Percentiles rank a stretch among this genome's conserved stretches.
Evolutionary conservation across 2,329 filamentous ascomycete genomes (phyloP).

Genomic region (Trichoderma sp.): DNA sequence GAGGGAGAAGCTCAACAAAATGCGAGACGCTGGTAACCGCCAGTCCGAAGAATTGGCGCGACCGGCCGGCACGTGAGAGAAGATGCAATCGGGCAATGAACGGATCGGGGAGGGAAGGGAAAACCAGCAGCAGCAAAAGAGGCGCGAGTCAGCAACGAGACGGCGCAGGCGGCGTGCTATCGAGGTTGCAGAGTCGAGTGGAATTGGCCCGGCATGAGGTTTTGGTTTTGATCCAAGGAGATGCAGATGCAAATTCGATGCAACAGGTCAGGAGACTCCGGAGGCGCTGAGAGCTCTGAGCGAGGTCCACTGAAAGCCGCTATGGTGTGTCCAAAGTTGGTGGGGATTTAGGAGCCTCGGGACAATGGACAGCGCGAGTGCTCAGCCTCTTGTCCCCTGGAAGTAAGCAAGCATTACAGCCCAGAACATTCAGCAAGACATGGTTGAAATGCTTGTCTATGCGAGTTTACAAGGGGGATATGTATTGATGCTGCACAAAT

Average conservation of each 20-base stretch:
- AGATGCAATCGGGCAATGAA: not conserved
- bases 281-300: slow-evolving; percentile 12
- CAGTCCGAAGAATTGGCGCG: slow-evolving; percentile 16
- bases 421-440: not conserved
- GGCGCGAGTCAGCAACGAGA: not conserved
- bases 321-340: not conserved
- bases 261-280: slow-evolving; percentile 1
- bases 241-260: not conserved
- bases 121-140: not conserved
- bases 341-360: slow-evolving; percentile 20
- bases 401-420: not conserved
- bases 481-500: not conserved
- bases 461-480: not conserved
- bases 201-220: not conserved
- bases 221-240: not conserved
- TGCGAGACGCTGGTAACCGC: not conserved
- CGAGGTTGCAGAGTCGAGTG: not conserved
- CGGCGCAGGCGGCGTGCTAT: not conserved
- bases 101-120: not conserved
- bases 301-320: slow-evolving; percentile 7
- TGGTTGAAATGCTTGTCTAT: not conserved
- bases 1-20: not conserved
- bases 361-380: slow-evolving; percentile 7
- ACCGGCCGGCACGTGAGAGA: slow-evolving; percentile 16
- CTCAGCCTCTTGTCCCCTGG: slow-evolving; percentile 10